Evolutionary conservation across 805 yeast species (phyloP).

Genomic region (Priceomyces melissophilus): DNA sequence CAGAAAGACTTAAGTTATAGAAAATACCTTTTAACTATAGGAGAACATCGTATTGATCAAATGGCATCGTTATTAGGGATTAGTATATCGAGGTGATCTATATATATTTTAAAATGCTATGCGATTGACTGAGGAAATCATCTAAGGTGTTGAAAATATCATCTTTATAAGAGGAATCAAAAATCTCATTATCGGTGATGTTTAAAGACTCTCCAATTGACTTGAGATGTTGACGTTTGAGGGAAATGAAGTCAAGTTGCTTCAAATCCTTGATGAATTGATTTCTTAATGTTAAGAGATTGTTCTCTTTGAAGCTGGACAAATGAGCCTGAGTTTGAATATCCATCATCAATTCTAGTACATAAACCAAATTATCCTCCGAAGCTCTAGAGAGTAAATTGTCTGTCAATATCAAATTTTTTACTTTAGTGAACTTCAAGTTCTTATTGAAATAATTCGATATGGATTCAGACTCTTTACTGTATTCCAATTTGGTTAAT

Average conservation of each 20-base stretch:
- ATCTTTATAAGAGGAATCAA: constrained; percentile 1
- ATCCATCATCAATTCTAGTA: constrained; percentile 14
- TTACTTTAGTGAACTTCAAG: constrained; percentile 26
- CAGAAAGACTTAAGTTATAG: constrained; percentile 32
- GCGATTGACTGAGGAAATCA: constrained; percentile 4
- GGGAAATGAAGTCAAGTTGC: constrained; percentile 3
- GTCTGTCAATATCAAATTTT: constrained; percentile 12
- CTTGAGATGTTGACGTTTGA: constrained; percentile 5
- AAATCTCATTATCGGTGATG: not conserved
- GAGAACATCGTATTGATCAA: constrained; percentile 25
- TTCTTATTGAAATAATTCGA: constrained; percentile 29
- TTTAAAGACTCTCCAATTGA: not conserved
- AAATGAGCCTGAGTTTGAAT: constrained; percentile 2
- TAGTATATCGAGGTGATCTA: constrained; percentile 1
- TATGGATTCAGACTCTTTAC: constrained; percentile 20
- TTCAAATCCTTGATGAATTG: constrained; percentile 6
- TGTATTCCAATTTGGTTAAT: constrained; percentile 16
- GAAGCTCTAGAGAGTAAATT: constrained; percentile 15
- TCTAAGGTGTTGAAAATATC: constrained; percentile 4
- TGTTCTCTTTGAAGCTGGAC: not conserved
- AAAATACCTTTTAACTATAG: constrained; percentile 34
- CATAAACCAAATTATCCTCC: constrained; percentile 14
- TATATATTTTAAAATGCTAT: constrained; percentile 1
- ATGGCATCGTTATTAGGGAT: constrained; percentile 22
- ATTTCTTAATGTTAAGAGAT: constrained; percentile 1